phyloP scores from a whole-genome alignment of 2,329 filamentous ascomycete genomes.

The Sclerotinia nivalis region DNA sequence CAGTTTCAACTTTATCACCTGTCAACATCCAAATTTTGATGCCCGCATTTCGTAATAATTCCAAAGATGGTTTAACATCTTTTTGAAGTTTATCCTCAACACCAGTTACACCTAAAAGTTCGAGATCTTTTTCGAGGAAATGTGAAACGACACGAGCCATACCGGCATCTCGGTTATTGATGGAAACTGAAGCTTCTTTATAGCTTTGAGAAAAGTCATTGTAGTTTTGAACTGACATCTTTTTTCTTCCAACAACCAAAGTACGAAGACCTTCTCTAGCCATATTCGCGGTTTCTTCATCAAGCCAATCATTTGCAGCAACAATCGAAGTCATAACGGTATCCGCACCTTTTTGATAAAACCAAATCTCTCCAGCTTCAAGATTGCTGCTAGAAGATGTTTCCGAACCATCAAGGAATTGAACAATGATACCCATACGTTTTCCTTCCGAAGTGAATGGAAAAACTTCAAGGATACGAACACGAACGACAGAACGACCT shows the following conservation, averaged over 20 bases:
- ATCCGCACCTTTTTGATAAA: conserved; percentile 97
- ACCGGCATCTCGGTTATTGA: conserved; percentile 75
- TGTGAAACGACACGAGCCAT: conserved; percentile 80
- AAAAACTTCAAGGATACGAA: conserved; percentile 89
- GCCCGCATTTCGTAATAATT: conserved; percentile 91
- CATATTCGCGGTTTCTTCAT: conserved; percentile 99
- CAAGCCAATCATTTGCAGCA: conserved; percentile 94
- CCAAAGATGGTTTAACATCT: conserved; percentile 92
- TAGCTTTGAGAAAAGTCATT: conserved; percentile 74
- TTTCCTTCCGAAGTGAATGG: conserved; percentile 98
- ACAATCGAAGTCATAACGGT: conserved; percentile 98
- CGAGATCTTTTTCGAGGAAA: conserved; percentile 83
- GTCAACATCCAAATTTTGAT: conserved; percentile 99
- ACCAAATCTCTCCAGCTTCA: conserved; percentile 82
- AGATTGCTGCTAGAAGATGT: conserved; percentile 49
- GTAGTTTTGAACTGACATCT: conserved; percentile 76
- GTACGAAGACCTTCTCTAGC: conserved; percentile 93
- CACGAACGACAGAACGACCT: conserved; percentile 74
- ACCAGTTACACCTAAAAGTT: conserved; percentile 94
- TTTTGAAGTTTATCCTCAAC: conserved; percentile 96
- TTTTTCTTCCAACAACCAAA: conserved; percentile 90
- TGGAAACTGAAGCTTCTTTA: conserved; percentile 75
- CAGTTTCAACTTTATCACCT: conserved; percentile 97
- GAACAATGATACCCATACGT: conserved; percentile 94
- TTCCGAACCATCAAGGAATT: conserved; percentile 67